Evolutionary conservation across 2,329 filamentous ascomycete genomes (phyloP).

Genomic region (Xylaria sp.): DNA sequence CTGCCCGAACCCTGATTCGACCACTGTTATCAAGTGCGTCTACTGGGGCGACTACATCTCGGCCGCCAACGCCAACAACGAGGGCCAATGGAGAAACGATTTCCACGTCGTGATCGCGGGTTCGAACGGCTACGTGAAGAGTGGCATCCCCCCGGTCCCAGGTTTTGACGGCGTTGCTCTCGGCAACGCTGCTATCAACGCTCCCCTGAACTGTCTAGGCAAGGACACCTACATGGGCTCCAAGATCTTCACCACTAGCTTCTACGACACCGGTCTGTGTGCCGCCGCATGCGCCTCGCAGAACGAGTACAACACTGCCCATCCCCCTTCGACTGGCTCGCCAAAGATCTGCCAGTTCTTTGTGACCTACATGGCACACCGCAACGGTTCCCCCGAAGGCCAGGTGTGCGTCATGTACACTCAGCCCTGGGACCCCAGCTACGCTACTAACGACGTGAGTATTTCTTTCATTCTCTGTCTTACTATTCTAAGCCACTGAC

Average conservation of each 20-base stretch:
- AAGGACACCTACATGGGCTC: slow-evolving; percentile 40
- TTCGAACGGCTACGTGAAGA: slow-evolving; percentile 48
- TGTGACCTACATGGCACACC: slow-evolving; percentile 46
- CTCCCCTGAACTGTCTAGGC: slow-evolving; percentile 33
- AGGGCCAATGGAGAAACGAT: slow-evolving; percentile 28
- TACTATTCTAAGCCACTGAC: slow-evolving; percentile 4
- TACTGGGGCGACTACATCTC: slow-evolving; percentile 39
- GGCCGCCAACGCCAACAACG: slow-evolving; percentile 33
- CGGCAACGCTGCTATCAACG: slow-evolving; percentile 39
- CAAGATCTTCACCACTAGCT: slow-evolving; percentile 38
- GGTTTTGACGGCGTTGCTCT: slow-evolving; percentile 36
- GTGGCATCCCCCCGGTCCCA: slow-evolving; percentile 19
- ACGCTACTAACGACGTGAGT: slow-evolving; percentile 37
- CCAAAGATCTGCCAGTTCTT: slow-evolving; percentile 43
- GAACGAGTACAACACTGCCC: slow-evolving; percentile 36
- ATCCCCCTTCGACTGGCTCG: slow-evolving; percentile 31
- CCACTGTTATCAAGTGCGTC: slow-evolving; percentile 39
- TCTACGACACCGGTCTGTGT: slow-evolving; percentile 39
- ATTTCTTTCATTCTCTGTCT: not conserved
- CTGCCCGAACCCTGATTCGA: slow-evolving; percentile 33
- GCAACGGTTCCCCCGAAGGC: slow-evolving; percentile 45
- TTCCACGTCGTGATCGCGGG: slow-evolving; percentile 48
- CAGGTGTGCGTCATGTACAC: slow-evolving; percentile 48
- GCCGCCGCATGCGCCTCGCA: slow-evolving; percentile 38
- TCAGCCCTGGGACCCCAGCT: slow-evolving; percentile 37